A percentile compares a stretch with the other conserved stretches of the same genome.
Evolutionary conservation across 116 monocot genomes (phyloP).

Genomic region (Dioscorea cayenensis): DNA sequence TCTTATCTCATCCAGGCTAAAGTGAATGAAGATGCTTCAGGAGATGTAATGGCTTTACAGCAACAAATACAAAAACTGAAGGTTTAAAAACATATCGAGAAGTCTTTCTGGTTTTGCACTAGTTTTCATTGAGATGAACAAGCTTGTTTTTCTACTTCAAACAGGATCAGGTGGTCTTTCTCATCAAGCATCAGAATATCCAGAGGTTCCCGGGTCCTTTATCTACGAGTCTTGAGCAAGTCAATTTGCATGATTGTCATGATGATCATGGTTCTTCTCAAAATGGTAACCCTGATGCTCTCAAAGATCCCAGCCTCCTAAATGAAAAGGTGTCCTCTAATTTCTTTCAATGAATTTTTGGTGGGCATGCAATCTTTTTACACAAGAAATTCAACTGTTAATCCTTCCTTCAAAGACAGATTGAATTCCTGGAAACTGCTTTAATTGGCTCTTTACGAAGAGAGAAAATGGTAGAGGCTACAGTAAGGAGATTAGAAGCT

Average conservation of each 20-base stretch:
- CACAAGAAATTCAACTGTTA: neutral
- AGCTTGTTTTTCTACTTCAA: neutral
- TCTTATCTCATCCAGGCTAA: slow-evolving; percentile 43
- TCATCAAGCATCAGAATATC: slow-evolving; percentile 39
- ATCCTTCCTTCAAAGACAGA: slow-evolving; percentile 19
- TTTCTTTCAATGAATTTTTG: neutral
- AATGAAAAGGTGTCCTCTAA: slow-evolving; percentile 23
- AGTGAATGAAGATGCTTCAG: slow-evolving; percentile 76
- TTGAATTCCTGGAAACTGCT: slow-evolving; percentile 35
- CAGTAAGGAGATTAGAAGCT: slow-evolving; percentile 36
- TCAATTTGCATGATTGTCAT: slow-evolving; percentile 5
- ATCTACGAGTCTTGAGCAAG: slow-evolving; percentile 13
- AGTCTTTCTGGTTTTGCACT: neutral
- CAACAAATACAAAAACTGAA: slow-evolving; percentile 49
- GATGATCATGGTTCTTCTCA: slow-evolving; percentile 5
- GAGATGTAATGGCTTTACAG: slow-evolving; percentile 59
- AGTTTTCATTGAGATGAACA: neutral
- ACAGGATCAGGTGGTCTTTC: slow-evolving; percentile 43
- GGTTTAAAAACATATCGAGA: slow-evolving; percentile 16
- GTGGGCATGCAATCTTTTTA: too few relatives aligned
- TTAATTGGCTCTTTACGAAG: slow-evolving; percentile 51
- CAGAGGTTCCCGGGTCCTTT: slow-evolving; percentile 13
- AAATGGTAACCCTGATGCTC: neutral
- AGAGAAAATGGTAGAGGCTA: slow-evolving; percentile 40
- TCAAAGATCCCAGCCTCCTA: slow-evolving; percentile 4